These are phyloP conservation scores for Diaporthe citriasiana DNA, from an alignment of 2,329 filamentous ascomycete species.

Conservation along the genomic window DNA sequence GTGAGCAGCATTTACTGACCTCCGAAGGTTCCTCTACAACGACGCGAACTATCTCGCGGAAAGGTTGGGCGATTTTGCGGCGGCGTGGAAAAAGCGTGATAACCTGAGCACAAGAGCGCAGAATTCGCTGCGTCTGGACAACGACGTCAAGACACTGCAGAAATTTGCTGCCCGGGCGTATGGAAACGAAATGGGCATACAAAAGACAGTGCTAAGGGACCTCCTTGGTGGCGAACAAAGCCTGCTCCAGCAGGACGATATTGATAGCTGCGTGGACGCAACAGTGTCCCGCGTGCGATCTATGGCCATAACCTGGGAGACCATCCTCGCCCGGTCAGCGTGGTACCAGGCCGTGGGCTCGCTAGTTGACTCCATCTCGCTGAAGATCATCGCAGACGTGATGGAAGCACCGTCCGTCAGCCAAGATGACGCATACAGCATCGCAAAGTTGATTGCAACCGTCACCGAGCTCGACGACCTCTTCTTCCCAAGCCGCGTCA, in stretches of 20 bases:
- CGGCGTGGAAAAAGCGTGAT: slow-evolving; percentile 66
- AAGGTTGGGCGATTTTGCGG: slow-evolving; percentile 63
- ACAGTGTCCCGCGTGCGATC: slow-evolving; percentile 67
- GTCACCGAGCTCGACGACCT: slow-evolving; percentile 72
- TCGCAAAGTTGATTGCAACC: slow-evolving; percentile 70
- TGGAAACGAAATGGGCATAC: slow-evolving; percentile 70
- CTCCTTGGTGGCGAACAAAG: slow-evolving; percentile 73
- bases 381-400: slow-evolving; percentile 73
- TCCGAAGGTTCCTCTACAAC: slow-evolving; percentile 74
- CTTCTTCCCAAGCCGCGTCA: slow-evolving; percentile 64
- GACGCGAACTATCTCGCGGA: slow-evolving; percentile 76
- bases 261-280: slow-evolving; percentile 65
- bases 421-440: slow-evolving; percentile 74
- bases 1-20: not conserved
- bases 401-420: slow-evolving; percentile 73
- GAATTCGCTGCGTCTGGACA: slow-evolving; percentile 70
- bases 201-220: slow-evolving; percentile 73
- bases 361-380: slow-evolving; percentile 69
- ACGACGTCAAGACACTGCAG: slow-evolving; percentile 71
- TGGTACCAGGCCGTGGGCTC: slow-evolving; percentile 75
- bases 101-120: slow-evolving; percentile 66
- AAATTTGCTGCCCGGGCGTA: slow-evolving; percentile 75
- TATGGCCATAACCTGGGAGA: slow-evolving; percentile 69
- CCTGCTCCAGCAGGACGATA: slow-evolving; percentile 70
- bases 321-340: slow-evolving; percentile 70